Base-by-base conservation (phyloP, 192 early-diverging fungal genomes). In the Linnemannia zychae region DNA sequence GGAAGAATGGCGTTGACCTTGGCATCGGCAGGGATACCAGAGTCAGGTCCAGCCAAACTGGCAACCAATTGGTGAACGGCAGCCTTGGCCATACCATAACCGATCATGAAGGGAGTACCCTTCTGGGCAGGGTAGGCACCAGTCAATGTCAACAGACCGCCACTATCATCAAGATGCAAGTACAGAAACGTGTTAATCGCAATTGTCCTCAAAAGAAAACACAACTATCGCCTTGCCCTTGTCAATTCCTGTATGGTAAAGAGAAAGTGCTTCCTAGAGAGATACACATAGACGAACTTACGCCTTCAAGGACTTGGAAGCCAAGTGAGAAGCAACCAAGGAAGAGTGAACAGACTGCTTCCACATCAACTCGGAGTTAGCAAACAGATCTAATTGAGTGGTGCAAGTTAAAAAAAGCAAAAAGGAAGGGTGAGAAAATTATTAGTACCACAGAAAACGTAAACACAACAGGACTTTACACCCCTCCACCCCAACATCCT, bases 21-120 rank as follows among this genome's bases (percentile, higher is more conserved):
- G 66, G 93, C 91, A 37, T 82, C 84, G 0, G 87, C 72, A 44
- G 95, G 95, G 18, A 99, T 84, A 7, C 97, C 98, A 72, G 93
- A 92, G 18, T 88, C 91, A 52, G 90, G 76, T 7, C 88, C 91
- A 50, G 97, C 95, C 57, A 95, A 82, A 78, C 94, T 95, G 40
- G 92, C 86, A 0, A 96, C 92, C 74, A 98, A 82, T 47, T 99
- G 98, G 88, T 98, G 97, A 31, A 98, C 97, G 7, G 94, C 94
- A 18, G 97, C 96, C 85, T 99, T 99, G 63, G 97, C 96, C 85
- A 97, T 88, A 40, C 98, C 98, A 82, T 99, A 99, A 18, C 96
- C 97, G 74, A 97, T 92, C 85, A 87, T 87, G 74, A 87, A 87
- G 12, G 96, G 97, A 1, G 97, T 98, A 37, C 92, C 93, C 46